These are phyloP conservation scores for Cardamine resedifolia DNA, from an alignment of 345 rosid genomes.

Conservation along the genomic window DNA sequence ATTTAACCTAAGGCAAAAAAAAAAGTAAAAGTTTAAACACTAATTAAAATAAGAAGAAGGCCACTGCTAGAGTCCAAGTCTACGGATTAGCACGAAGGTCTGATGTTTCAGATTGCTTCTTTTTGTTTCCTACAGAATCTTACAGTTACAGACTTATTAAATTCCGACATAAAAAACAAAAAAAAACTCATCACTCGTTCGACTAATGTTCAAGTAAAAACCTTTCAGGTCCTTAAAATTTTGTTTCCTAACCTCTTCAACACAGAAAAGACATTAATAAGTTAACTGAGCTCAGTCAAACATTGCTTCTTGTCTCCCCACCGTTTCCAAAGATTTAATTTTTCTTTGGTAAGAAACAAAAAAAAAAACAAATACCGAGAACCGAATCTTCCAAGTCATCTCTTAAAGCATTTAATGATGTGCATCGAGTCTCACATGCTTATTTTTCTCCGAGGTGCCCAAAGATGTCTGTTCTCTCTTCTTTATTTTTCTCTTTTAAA, in stretches of 20 bases:
- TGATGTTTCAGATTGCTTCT: constrained; percentile 33
- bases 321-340: constrained; percentile 14
- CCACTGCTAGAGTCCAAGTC: constrained; percentile 28
- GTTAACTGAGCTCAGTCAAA: constrained; percentile 44
- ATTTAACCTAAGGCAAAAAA: too few relatives aligned
- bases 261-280: constrained; percentile 1
- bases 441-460: constrained; percentile 46
- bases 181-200: constrained; percentile 23
- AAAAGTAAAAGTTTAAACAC: not conserved
- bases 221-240: not conserved
- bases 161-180: constrained; percentile 29
- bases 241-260: constrained; percentile 22
- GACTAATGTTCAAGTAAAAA: not conserved
- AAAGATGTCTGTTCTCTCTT: constrained; percentile 76
- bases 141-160: constrained; percentile 23
- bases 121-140: constrained; percentile 37
- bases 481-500: not conserved
- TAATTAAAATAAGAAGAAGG: constrained; percentile 11
- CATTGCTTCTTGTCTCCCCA: constrained; percentile 52
- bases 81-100: constrained; percentile 36
- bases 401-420: constrained; percentile 50
- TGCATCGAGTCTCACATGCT: constrained; percentile 58
- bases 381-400: constrained; percentile 75
- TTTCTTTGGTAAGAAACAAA: not conserved
- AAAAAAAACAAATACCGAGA: constrained; percentile 47